Base-by-base conservation (phyloP, 805 yeast species). In the Nakazawaea wyomingensis region DNA sequence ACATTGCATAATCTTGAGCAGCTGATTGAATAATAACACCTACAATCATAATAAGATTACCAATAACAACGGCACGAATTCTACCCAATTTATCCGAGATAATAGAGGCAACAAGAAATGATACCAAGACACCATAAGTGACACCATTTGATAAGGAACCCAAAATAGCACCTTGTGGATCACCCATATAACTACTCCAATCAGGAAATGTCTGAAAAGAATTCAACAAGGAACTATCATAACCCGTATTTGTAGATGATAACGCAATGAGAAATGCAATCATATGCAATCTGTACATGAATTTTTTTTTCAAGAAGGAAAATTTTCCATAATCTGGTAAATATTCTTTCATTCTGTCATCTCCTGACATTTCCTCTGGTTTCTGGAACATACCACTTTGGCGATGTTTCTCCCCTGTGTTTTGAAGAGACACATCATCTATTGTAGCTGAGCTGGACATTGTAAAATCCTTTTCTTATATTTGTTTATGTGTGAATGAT, bases 1-100 rank as follows among this genome's bases (percentile, higher is more conserved):
- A 68, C 53, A 53, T 55, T n/a, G 55, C 62, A 29, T 51, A 45
- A 6, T 43, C 34, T 8, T 39, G 41, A 8, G 83, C 68, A 17
- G 73, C 39, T 13, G 72, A 60, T 47, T 82, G 83, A 28, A 83
- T 62, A 31, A 71, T 53, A 18, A 80, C 71, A 45, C 86, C 85
- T 34, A 78, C 47, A 24, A 76, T 61, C 50, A 81, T 74, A 37
- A 78, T 65, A 14, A 67, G 14, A 35, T 77, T 63, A 10, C 89
- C 88, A 18, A 64, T 37, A 19, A 72, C 51, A 28, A 82, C 68
- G 44, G 74, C 54, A 18, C 76, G 76, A 57, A 78, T 76, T 62
- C 91, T 77, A 34, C 91, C 90, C 37, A 68, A 52, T 19, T 41
- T 55, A 48, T 80, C 85, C 8, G 39, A 34, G 31, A 43, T 33